phyloP scores from a whole-genome alignment of 148 eudicot species.

The Dianthus caryophyllus region DNA sequence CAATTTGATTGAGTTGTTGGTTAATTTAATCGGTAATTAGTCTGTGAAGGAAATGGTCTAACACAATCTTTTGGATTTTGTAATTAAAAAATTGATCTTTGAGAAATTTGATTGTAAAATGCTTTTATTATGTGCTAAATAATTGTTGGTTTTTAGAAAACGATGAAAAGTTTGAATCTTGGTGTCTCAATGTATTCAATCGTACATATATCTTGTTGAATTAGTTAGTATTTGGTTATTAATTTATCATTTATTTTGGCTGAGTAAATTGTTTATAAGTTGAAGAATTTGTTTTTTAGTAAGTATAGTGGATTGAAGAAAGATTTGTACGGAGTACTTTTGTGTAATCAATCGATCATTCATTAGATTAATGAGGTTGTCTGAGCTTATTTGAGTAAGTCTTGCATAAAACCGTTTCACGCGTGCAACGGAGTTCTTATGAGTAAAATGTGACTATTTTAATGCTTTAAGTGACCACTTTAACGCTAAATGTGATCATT shows the following conservation, averaged over 20 bases:
- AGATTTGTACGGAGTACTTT: neutral
- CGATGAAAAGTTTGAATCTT: slow-evolving; percentile 1
- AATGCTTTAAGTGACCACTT: too few relatives aligned
- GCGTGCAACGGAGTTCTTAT: too few relatives aligned
- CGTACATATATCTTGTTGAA: neutral
- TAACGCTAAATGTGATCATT: too few relatives aligned
- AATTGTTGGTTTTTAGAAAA: neutral
- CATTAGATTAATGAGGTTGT: neutral
- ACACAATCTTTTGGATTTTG: too few relatives aligned
- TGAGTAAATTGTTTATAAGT: neutral
- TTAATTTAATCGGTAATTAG: neutral
- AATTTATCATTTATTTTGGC: neutral
- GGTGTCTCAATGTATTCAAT: slow-evolving; percentile 1
- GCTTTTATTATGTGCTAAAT: neutral
- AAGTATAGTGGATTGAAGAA: neutral
- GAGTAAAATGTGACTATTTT: too few relatives aligned
- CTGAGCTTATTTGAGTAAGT: too few relatives aligned
- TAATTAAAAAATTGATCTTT: neutral
- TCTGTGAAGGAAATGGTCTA: neutral
- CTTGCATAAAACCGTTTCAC: too few relatives aligned
- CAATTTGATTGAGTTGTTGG: neutral
- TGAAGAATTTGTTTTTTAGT: neutral
- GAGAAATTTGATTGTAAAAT: too few relatives aligned
- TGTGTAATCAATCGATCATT: neutral
- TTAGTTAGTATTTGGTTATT: neutral